Evolutionary conservation across 805 yeast genomes (phyloP), one percentile per base, ranked within the genome.

Genomic region (Lipomyces mesembrius): DNA sequence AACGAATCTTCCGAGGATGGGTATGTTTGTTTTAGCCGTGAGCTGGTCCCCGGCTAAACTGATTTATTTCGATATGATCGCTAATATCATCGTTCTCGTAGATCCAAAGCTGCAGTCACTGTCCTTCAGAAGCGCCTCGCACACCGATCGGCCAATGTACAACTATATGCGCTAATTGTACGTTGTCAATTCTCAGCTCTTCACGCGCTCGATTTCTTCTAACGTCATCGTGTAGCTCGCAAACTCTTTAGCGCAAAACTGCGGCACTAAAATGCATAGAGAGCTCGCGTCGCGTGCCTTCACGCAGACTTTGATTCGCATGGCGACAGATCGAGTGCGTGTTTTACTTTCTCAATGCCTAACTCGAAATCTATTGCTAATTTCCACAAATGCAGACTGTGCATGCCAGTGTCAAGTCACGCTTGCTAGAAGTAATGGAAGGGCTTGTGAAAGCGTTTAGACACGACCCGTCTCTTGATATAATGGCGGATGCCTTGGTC

Each of bases 391-490:
- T 9, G 20, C 55, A 52, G 8, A 77, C 80, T 51, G 84, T 89
- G 39, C 97, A 93, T 79, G 77, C 80, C 34, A 83, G 86, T 2
- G 89, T 95, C 62, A 91, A 91, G 76, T 76, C 80, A 60, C 84
- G 85, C 60, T 81, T 91, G 3, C 84, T 86, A 12, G 91, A 89
- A 74, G 87, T 88, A 39, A 83, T 92, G 56, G 83, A 82, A 61
- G 92, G 91, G 74, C 81, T 95, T 69, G 77, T 88, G 25, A 78
- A 83, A 51, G 84, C 89, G 2, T 91, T 92, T 77, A 81, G 83
- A 63, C 76, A 77, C 32, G 98, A 95, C 76, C 94, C 95, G 0
- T 88, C 94, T 2, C 82, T 94, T 72, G 83, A 83, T 66, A 87
- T 89, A 1, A 85, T 93, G 84, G 80, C 82, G 20, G 89, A 86